phyloP scores from a whole-genome alignment of 495 filamentous ascomycete species.

The Barbatosphaeria neglecta region DNA sequence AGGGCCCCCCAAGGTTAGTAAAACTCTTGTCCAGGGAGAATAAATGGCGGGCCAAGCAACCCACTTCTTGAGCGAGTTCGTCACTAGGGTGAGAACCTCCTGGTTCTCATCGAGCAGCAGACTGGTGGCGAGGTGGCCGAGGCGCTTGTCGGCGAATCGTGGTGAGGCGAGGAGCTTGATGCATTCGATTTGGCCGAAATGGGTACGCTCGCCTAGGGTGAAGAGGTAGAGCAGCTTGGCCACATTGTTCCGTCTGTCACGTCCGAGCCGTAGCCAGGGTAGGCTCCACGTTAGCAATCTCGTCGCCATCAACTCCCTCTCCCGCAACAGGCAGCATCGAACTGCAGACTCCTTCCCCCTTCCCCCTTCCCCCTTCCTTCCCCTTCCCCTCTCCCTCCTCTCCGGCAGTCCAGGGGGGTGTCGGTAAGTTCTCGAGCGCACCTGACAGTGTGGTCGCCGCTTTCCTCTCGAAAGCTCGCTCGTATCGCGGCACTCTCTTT shows the following conservation, averaged over 20 bases:
- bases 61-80: constrained; percentile 94
- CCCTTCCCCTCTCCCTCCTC: not conserved
- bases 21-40: not conserved
- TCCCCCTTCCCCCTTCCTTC: too few species aligned
- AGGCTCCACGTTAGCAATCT: constrained; percentile 13
- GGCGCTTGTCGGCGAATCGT: constrained; percentile 92
- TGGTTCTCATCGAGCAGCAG: constrained; percentile 95
- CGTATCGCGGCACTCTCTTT: constrained; percentile 97
- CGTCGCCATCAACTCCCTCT: constrained; percentile 9
- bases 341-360: too few species aligned
- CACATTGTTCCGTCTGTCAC: constrained; percentile 95
- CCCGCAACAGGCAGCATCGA: too few species aligned
- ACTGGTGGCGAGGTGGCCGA: constrained; percentile 95
- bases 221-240: constrained; percentile 97
- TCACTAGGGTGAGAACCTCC: constrained; percentile 91
- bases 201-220: constrained; percentile 93
- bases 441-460: constrained; percentile 80
- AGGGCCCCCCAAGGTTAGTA: constrained; percentile 19
- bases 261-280: too few species aligned
- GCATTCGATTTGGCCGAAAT: constrained; percentile 99
- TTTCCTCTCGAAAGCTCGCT: constrained; percentile 95
- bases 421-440: too few species aligned
- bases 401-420: not conserved
- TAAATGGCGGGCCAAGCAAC: constrained; percentile 6
- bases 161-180: constrained; percentile 93